phyloP scores from a whole-genome alignment of 1,284 basidiomycete species.

The Trichosporon ovoides region DNA sequence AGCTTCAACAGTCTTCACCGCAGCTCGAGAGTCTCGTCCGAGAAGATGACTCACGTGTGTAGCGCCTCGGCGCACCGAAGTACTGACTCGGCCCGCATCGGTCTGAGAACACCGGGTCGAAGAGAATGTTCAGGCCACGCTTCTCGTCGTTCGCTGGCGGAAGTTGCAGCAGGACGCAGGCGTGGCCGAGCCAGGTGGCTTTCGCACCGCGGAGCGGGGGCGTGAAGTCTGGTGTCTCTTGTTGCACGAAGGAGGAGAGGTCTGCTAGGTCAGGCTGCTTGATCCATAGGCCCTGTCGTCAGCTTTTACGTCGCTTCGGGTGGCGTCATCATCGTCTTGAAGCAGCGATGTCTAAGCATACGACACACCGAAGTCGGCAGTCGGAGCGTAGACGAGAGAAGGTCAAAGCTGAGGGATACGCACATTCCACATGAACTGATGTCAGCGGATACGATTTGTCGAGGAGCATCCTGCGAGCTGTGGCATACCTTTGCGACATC shows the following conservation, averaged over 20 bases:
- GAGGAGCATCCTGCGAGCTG: not conserved
- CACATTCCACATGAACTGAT: slow-evolving; percentile 16
- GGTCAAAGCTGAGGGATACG: not conserved
- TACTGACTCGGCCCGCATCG: slow-evolving; percentile 58
- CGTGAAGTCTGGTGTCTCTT: slow-evolving; percentile 8
- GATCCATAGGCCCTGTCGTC: slow-evolving; percentile 10
- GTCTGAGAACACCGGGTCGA: slow-evolving; percentile 65
- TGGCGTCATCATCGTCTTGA: too few relatives aligned
- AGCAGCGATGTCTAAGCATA: too few relatives aligned
- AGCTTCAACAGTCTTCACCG: too few relatives aligned
- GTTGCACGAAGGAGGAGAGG: slow-evolving; percentile 11
- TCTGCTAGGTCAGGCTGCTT: slow-evolving; percentile 30
- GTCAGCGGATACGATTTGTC: slow-evolving; percentile 7
- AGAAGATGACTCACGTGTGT: slow-evolving; percentile 56
- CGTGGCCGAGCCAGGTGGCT: slow-evolving; percentile 67
- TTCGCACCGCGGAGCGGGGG: slow-evolving; percentile 48
- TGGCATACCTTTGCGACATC: slow-evolving; percentile 19
- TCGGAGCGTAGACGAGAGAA: too few relatives aligned
- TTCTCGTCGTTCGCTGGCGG: slow-evolving; percentile 47
- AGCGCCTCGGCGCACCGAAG: slow-evolving; percentile 56
- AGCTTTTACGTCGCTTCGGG: not conserved
- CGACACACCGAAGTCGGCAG: too few relatives aligned
- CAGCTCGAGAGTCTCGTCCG: too few relatives aligned
- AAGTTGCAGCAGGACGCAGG: slow-evolving; percentile 65
- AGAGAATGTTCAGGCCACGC: slow-evolving; percentile 57